These are phyloP conservation scores for Canna indica DNA, from an alignment of 176 grass and related monocot genomes.

Conservation along the genomic window DNA sequence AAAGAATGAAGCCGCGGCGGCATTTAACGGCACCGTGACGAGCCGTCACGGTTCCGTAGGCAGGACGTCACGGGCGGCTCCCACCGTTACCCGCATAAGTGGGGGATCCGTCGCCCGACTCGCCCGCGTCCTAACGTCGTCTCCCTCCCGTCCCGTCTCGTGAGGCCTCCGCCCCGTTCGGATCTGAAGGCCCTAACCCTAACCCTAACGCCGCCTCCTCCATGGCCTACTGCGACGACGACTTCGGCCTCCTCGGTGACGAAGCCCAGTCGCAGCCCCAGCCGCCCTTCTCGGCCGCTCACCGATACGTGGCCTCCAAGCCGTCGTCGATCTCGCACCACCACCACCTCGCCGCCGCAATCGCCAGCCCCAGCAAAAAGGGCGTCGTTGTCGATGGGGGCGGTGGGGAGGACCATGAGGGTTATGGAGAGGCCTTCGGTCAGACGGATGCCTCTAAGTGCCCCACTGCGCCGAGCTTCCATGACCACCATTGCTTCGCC, in stretches of 20 bases:
- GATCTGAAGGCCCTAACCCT: slow-evolving; percentile 12
- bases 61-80: background rate
- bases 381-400: slow-evolving; percentile 1
- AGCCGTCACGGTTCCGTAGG: slow-evolving; percentile 11
- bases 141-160: slow-evolving; percentile 26
- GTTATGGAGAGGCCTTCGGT: slow-evolving; percentile 20
- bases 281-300: slow-evolving; percentile 21
- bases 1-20: background rate
- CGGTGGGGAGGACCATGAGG: slow-evolving; percentile 2
- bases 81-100: slow-evolving; percentile 15
- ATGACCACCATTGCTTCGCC: slow-evolving; percentile 13
- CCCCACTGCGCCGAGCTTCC: background rate
- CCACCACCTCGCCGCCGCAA: background rate
- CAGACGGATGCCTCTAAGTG: slow-evolving; percentile 18
- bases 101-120: background rate
- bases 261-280: slow-evolving; percentile 31
- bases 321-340: background rate
- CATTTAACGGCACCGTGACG: slow-evolving; percentile 12
- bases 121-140: slow-evolving; percentile 15
- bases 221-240: slow-evolving; percentile 91
- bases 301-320: slow-evolving; percentile 15
- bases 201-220: slow-evolving; percentile 17
- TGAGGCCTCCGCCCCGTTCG: slow-evolving; percentile 9
- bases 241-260: slow-evolving; percentile 66
- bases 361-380: background rate